Evolutionary conservation across 1,139 yeast species (phyloP), one percentile per base, ranked within the genome.

Genomic region (Zygosaccharomyces pseudobailii): DNA sequence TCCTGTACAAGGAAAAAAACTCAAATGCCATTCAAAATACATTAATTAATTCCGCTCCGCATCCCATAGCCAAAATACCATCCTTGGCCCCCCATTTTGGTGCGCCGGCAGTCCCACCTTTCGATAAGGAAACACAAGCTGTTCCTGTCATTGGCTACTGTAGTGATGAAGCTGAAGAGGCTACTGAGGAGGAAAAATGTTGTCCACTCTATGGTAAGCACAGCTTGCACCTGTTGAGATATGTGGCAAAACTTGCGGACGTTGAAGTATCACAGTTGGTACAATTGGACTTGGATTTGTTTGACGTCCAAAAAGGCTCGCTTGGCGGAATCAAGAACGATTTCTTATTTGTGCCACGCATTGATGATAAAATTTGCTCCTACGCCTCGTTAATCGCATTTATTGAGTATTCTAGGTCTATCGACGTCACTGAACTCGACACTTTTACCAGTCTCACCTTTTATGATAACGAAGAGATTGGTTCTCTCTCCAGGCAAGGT

Each of bases 21-120:
- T 51, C 63, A 37, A 70, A 69, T 21, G 67, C 65, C 47, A 61
- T 79, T 33, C 62, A 59, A 7, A 66, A 77, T 22, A 71, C 68
- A 46, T 65, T 81, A 56, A 74, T 81, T 24, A 76, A 76, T 61
- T 79, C 85, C 9, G 68, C 80, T 3, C 84, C 84, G 5, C 75
- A 74, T 50, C 86, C 87, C 47, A 73, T 82, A 59, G 87, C 83
- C 4, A 76, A 75, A 55, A 79, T 82, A 43, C 85, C 87, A 3
- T 71, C 83, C 1, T 68, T 81, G 56, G 87, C 87, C 3, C 83
- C 82, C 4, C 87, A 81, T 67, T 81, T 81, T 57, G 87, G 86
- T 27, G 67, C 71, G 6, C 69, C 66, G 9, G 67, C 82, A 1
- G 62, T 61, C 7, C 77, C 77, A 10, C 79, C 81, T 1, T 79